Evolutionary conservation across 257 asterid species (phyloP).

Genomic region (Solanum stenotomum): DNA sequence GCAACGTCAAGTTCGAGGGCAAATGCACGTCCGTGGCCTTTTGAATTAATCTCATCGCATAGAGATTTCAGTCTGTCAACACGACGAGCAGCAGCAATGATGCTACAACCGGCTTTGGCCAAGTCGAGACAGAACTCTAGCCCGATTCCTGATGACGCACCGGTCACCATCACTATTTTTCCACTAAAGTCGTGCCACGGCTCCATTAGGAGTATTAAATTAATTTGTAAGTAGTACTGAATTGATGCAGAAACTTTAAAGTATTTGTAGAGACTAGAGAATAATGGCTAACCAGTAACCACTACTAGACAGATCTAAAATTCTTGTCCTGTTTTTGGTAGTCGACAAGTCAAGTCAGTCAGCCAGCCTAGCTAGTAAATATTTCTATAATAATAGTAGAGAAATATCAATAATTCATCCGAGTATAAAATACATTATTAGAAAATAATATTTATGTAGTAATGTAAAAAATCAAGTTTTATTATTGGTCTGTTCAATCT

Average conservation of each 20-base stretch:
- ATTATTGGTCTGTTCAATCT: background rate
- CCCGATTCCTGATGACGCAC: conserved; percentile 48
- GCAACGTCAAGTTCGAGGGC: conserved; percentile 43
- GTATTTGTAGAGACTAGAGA: too few species aligned
- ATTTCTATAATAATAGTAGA: too few species aligned
- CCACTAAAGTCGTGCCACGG: conserved; percentile 1
- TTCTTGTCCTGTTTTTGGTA: background rate
- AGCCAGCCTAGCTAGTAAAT: background rate
- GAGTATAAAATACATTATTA: too few species aligned
- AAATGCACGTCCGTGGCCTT: conserved; percentile 9
- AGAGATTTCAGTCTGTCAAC: conserved; percentile 30
- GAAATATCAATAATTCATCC: too few species aligned
- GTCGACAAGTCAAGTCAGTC: background rate
- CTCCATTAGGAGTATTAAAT: background rate
- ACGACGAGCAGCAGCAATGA: conserved; percentile 34
- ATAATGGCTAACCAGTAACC: too few species aligned
- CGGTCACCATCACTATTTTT: conserved; percentile 45
- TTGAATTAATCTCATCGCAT: conserved; percentile 14
- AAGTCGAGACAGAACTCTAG: conserved; percentile 30
- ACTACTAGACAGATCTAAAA: too few species aligned
- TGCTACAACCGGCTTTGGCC: conserved; percentile 35
- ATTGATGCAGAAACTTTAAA: too few species aligned
- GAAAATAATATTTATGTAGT: too few species aligned
- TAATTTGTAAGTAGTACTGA: too few species aligned
- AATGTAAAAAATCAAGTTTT: too few species aligned